Evolutionary conservation across 805 yeast genomes (phyloP).

Genomic region (Wickerhamiella occidentalis): DNA sequence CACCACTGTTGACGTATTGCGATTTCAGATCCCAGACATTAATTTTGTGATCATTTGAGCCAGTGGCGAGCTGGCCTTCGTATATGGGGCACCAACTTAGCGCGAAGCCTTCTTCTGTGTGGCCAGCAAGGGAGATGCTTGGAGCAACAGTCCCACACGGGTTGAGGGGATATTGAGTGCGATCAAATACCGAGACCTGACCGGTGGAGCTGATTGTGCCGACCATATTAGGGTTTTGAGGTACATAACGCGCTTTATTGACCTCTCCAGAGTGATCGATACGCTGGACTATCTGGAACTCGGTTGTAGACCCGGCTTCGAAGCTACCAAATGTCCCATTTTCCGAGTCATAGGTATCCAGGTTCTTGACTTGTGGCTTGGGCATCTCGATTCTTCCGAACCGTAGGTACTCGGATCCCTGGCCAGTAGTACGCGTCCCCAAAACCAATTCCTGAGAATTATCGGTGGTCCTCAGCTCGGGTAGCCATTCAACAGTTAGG

Average conservation of each 20-base stretch:
- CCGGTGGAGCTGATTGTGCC: constrained; percentile 63
- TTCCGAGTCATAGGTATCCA: constrained; percentile 31
- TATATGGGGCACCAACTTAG: constrained; percentile 58
- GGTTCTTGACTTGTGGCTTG: constrained; percentile 17
- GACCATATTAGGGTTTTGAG: constrained; percentile 75
- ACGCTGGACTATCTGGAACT: constrained; percentile 39
- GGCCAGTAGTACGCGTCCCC: constrained; percentile 55
- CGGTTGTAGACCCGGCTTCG: constrained; percentile 23
- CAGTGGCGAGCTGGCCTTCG: constrained; percentile 50
- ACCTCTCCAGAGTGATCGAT: constrained; percentile 63
- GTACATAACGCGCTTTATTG: constrained; percentile 60
- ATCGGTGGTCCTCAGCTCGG: constrained; percentile 34
- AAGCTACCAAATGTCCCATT: constrained; percentile 28
- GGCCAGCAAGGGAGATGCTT: constrained; percentile 38
- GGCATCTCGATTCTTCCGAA: constrained; percentile 28
- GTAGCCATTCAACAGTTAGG: constrained; percentile 48
- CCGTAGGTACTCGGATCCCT: constrained; percentile 37
- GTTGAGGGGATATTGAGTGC: constrained; percentile 63
- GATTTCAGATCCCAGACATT: constrained; percentile 56
- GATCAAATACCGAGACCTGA: constrained; percentile 53
- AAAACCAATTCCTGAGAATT: constrained; percentile 36
- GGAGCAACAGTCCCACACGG: constrained; percentile 34
- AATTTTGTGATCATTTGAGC: constrained; percentile 51
- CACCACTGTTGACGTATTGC: constrained; percentile 23
- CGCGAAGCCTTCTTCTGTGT: constrained; percentile 43